Conservation (phyloP, 202 grass and related monocot genomes). For the Dendrocalamus latiflorus region DNA sequence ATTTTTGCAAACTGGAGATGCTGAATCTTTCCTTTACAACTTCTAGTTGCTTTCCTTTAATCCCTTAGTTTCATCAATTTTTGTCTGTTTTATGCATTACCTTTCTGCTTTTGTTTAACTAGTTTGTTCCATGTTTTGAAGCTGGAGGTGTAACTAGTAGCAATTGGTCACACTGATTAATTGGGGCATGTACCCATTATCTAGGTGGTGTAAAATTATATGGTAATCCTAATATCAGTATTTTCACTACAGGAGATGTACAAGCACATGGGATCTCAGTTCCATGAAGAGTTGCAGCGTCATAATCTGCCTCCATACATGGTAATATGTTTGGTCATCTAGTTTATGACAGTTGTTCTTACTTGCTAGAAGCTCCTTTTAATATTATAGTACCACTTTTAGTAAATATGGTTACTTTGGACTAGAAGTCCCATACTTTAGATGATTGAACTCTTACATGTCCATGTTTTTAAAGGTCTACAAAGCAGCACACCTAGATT, state of each 20-base stretch:
- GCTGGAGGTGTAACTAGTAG: background rate
- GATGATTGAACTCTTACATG: background rate
- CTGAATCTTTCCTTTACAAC: background rate
- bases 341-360: background rate
- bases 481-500: background rate
- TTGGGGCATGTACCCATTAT: background rate
- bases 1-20: background rate
- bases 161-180: background rate
- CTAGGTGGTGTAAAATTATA: background rate
- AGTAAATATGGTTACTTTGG: background rate
- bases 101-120: background rate
- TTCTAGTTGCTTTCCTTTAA: no score
- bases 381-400: background rate
- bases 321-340: constrained; percentile 39
- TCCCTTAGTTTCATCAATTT: no score
- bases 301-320: constrained; percentile 83
- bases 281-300: constrained; percentile 91
- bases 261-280: constrained; percentile 77
- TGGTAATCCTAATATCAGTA: background rate
- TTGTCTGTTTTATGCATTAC: no score
- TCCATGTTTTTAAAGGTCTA: background rate
- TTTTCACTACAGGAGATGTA: constrained; percentile 82
- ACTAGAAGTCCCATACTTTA: background rate
- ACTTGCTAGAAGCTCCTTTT: background rate
- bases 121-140: constrained; percentile 2